Base-by-base conservation (phyloP, 2,329 filamentous ascomycete genomes). In the Sporothrix schenckii region DNA sequence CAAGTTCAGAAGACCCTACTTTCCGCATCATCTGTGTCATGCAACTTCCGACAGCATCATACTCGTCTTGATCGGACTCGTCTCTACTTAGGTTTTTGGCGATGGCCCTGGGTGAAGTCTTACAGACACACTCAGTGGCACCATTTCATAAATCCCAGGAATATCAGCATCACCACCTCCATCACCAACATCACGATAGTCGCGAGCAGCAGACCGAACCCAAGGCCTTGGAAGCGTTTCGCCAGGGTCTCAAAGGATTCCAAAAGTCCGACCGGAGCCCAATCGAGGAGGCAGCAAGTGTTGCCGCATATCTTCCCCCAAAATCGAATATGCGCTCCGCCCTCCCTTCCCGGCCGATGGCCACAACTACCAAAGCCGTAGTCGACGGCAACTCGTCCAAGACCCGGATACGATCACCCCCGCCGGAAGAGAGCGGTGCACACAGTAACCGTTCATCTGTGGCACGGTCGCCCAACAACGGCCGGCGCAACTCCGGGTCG, bases 331-430 rank as follows among this genome's bases (percentile, higher is more conserved):
- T 74, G 73, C 73, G 72, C 19, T 73, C 73, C 24, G 75, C 76
- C n/a, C 73, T 77, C 24, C 76, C 76, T 2, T 70, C 74, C 11
- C 70, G 75, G 66, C 74, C 76, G 6, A 73, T 75, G 71, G 69
- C 74, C 34, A 21, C 56, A 10, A 44, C 56, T 11, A 72, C 73
- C 50, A 75, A 75, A 61, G 54, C 34, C 30, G 68, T 69, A 11
- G 44, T 60, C n/a, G 63, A 72, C 11, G 54, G 72, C 39, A 66
- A 50, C 68, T 70, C 63, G 11, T 69, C 68, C 14, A 70, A 52
- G 24, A 27, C 71, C 2, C 71, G 72, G 49, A 72, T 72, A 24
- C 73, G 69, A 21, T 77, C 76, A 14, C 75, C 75, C 11, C 73
- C 75, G 4, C 69, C 74, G 11, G 75, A 76, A 56, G 75, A 74